These are phyloP conservation scores for Lachancea thermotolerans DNA, from an alignment of 805 yeast species.

Conservation along the genomic window DNA sequence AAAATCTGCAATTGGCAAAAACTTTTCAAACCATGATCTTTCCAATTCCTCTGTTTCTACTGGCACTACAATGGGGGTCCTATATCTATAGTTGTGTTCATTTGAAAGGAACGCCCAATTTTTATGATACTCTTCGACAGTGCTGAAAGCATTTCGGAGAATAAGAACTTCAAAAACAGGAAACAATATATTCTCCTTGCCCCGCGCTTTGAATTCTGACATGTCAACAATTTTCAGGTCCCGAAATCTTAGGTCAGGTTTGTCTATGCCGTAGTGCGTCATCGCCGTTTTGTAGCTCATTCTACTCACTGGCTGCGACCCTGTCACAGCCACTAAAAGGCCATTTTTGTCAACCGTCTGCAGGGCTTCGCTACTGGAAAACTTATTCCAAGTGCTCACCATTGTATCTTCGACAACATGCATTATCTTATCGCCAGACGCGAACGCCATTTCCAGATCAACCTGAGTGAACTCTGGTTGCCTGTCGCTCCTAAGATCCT, in stretches of 20 bases:
- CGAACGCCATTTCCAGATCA: conserved; percentile 91
- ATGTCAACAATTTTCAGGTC: conserved; percentile 44
- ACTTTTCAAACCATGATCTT: conserved; percentile 38
- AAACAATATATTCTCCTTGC: conserved; percentile 39
- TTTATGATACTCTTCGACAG: conserved; percentile 18
- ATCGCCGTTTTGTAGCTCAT: conserved; percentile 66
- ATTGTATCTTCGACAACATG: conserved; percentile 54
- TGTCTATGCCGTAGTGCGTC: conserved; percentile 77
- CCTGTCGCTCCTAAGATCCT: conserved; percentile 87
- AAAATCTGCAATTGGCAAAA: conserved; percentile 29
- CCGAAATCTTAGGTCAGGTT: conserved; percentile 78
- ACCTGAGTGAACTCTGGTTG: conserved; percentile 97
- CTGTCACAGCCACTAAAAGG: conserved; percentile 16
- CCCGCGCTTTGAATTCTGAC: conserved; percentile 33
- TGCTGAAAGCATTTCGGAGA: conserved; percentile 42
- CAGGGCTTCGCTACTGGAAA: conserved; percentile 29
- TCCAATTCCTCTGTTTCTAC: conserved; percentile 39
- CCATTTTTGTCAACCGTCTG: conserved; percentile 25
- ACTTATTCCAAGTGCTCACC: conserved; percentile 46
- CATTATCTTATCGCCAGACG: conserved; percentile 61
- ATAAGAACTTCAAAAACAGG: conserved; percentile 73
- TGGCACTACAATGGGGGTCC: conserved; percentile 53
- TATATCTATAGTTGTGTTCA: conserved; percentile 40
- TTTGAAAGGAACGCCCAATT: conserved; percentile 38
- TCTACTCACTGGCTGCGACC: conserved; percentile 31